Conservation (phyloP, 1,284 basidiomycete species). For the Waitea zeae region DNA sequence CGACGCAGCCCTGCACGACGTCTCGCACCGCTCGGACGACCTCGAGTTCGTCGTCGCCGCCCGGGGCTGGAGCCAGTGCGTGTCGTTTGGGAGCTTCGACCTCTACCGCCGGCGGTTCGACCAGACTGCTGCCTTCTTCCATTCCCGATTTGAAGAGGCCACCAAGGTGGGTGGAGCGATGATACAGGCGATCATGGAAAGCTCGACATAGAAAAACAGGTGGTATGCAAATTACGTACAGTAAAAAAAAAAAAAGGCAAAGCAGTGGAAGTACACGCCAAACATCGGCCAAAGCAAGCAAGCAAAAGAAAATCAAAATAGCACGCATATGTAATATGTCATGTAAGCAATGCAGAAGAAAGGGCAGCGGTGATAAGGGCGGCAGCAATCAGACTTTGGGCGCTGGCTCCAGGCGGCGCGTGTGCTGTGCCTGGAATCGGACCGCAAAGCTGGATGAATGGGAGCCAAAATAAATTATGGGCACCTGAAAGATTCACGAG, state of each 20-base stretch:
- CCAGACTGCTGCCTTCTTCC: constrained; percentile 74
- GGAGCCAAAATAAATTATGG: too few species aligned
- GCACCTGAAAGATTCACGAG: too few species aligned
- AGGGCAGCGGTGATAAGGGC: constrained; percentile 37
- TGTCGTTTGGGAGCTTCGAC: constrained; percentile 86
- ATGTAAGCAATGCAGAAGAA: constrained; percentile 5
- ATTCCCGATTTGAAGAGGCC: constrained; percentile 78
- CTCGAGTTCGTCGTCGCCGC: constrained; percentile 91
- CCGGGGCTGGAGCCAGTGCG: constrained; percentile 93
- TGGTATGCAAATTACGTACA: too few species aligned
- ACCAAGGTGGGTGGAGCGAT: constrained; percentile 73
- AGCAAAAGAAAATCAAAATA: not conserved
- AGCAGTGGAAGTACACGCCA: not conserved
- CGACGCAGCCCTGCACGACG: constrained; percentile 62
- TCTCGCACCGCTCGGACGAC: constrained; percentile 79
- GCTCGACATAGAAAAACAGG: too few species aligned
- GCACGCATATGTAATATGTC: not conserved
- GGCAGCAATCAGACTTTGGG: constrained; percentile 31
- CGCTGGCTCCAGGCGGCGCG: too few species aligned
- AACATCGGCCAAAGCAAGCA: not conserved
- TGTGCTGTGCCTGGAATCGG: too few species aligned
- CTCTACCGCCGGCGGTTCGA: constrained; percentile 74
- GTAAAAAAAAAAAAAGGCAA: not conserved
- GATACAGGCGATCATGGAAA: constrained; percentile 77
- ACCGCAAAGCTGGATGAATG: too few species aligned